Percentiles rank a stretch among this genome's conserved stretches.
Evolutionary conservation across 768 basidiomycete species (phyloP).

Genomic region (Auricularia sp.): DNA sequence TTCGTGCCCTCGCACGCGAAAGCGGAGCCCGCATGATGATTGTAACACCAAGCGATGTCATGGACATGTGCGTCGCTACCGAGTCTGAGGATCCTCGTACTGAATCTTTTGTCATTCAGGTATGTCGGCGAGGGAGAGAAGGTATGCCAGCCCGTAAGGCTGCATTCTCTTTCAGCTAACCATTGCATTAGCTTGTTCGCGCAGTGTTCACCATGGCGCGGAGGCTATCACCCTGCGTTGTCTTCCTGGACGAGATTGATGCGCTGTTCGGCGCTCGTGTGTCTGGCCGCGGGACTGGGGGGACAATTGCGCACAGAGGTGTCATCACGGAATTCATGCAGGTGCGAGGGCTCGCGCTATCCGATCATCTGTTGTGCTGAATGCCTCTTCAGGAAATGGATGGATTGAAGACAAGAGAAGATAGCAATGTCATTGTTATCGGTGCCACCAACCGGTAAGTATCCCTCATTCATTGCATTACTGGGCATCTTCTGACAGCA

Average conservation of each 20-base stretch:
- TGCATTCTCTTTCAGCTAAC: constrained; percentile 2
- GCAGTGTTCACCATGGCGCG: constrained; percentile 84
- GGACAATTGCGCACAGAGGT: constrained; percentile 74
- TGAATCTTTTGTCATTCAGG: constrained; percentile 28
- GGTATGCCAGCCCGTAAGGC: neutral
- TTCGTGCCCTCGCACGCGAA: constrained; percentile 85
- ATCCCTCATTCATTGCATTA: neutral
- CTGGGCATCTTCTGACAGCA: neutral
- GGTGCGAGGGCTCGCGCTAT: no score
- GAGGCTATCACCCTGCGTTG: constrained; percentile 77
- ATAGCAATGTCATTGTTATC: constrained; percentile 79
- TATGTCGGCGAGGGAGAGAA: neutral
- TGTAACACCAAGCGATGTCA: constrained; percentile 85
- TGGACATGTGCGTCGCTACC: constrained; percentile 55
- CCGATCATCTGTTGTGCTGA: neutral
- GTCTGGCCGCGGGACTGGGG: constrained; percentile 64
- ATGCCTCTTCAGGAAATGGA: constrained; percentile 60
- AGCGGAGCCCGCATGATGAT: constrained; percentile 90
- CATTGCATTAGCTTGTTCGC: constrained; percentile 86
- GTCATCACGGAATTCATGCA: constrained; percentile 92
- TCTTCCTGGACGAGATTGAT: constrained; percentile 93
- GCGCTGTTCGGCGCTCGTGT: constrained; percentile 82
- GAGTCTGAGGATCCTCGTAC: no score
- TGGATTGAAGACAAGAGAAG: constrained; percentile 68
- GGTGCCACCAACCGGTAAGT: constrained; percentile 75